Percentiles rank a stretch among this genome's conserved stretches.
These are phyloP conservation scores for Colletotrichum orbiculare DNA, from an alignment of 2,329 filamentous ascomycete genomes.

Conservation along the genomic window DNA sequence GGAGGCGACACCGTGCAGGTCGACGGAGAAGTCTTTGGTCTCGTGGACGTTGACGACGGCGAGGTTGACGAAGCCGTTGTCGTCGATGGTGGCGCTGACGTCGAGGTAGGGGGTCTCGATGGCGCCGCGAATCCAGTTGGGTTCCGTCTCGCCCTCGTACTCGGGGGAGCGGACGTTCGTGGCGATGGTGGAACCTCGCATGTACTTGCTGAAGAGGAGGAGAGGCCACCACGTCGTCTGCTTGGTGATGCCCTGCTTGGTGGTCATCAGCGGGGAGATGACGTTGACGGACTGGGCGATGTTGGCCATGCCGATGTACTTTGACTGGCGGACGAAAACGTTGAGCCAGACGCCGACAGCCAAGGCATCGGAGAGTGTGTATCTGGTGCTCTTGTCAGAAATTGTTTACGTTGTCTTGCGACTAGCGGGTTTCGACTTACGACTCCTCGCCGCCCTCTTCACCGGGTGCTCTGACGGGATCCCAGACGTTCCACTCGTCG, in stretches of 20 bases:
- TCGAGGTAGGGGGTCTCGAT: constrained; percentile 79
- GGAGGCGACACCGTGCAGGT: constrained; percentile 64
- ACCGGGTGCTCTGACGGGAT: constrained; percentile 76
- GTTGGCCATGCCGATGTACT: constrained; percentile 80
- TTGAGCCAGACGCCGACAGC: constrained; percentile 83
- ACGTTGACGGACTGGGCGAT: constrained; percentile 84
- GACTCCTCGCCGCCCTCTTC: constrained; percentile 77
- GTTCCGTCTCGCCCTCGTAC: constrained; percentile 75
- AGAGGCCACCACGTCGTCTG: constrained; percentile 83
- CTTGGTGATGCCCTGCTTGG: constrained; percentile 69
- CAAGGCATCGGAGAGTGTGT: constrained; percentile 80
- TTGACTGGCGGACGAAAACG: constrained; percentile 78
- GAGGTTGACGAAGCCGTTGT: constrained; percentile 70
- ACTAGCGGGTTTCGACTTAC: constrained; percentile 40
- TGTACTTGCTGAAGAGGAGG: constrained; percentile 70
- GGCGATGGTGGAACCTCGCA: constrained; percentile 78
- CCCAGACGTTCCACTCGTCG: constrained; percentile 90
- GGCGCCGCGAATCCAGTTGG: constrained; percentile 71
- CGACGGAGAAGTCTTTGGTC: constrained; percentile 66
- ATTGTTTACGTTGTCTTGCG: no score
- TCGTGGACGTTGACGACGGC: constrained; percentile 80
- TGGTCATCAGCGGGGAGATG: constrained; percentile 81
- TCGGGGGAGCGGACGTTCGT: constrained; percentile 71
- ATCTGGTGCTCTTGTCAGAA: constrained; percentile 45
- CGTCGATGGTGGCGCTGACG: constrained; percentile 69